phyloP scores from a whole-genome alignment of 108 stramenopile genomes.

The Tribonema minus region DNA sequence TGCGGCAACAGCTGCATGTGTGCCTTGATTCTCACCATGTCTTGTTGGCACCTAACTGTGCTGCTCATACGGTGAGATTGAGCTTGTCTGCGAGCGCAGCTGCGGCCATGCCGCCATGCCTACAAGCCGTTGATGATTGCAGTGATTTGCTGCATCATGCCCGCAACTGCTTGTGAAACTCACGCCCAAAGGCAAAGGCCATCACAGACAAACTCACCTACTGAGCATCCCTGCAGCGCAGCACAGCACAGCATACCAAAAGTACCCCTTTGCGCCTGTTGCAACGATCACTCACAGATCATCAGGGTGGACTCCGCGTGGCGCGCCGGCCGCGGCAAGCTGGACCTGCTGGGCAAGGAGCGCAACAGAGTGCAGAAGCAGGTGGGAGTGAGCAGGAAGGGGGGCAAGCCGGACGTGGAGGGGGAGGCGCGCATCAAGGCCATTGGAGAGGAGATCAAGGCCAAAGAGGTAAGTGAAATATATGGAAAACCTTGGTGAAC shows the following conservation, averaged over 20 bases:
- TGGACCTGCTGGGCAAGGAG: slow-evolving; percentile 58
- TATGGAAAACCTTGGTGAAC: slow-evolving; percentile 20
- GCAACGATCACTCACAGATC: neutral
- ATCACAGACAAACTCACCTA: neutral
- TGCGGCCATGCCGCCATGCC: too few species aligned
- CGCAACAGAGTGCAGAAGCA: slow-evolving; percentile 71
- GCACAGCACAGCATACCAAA: neutral
- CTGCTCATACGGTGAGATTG: too few species aligned
- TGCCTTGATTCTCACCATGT: too few species aligned
- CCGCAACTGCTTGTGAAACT: neutral
- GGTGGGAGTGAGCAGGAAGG: slow-evolving; percentile 87
- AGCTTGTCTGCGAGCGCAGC: too few species aligned
- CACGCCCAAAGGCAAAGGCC: too few species aligned
- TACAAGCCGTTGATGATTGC: too few species aligned
- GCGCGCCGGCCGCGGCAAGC: slow-evolving; percentile 58
- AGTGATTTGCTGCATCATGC: neutral
- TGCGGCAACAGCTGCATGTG: too few species aligned
- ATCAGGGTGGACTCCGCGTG: slow-evolving; percentile 69
- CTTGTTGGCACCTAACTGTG: too few species aligned
- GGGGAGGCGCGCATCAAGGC: slow-evolving; percentile 79
- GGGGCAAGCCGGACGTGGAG: slow-evolving; percentile 74
- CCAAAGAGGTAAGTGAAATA: slow-evolving; percentile 64
- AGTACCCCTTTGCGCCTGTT: neutral
- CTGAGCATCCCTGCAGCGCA: neutral
- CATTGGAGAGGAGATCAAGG: slow-evolving; percentile 61